Percentiles rank a stretch among this genome's conserved stretches.
Conservation (phyloP, 495 filamentous ascomycete genomes). For the Aspergillus bridgeri region DNA sequence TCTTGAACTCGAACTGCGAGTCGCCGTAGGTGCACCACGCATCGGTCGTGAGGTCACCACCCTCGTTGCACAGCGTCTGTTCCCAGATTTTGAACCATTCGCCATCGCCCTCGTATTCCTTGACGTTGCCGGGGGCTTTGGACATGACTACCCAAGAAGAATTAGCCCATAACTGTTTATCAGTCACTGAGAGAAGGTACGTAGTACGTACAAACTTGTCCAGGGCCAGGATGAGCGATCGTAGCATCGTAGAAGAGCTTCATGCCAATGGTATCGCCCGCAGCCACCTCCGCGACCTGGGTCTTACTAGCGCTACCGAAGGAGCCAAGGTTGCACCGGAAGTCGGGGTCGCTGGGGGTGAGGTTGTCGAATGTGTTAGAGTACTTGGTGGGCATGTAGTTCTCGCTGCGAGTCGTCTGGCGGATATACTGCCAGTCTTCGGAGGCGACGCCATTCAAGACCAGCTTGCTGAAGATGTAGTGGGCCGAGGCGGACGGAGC, state of each 20-base stretch:
- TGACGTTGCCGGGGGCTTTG: constrained; percentile 39
- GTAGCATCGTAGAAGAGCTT: constrained; percentile 19
- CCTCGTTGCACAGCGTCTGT: constrained; percentile 15
- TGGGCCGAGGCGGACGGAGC: constrained; percentile 11
- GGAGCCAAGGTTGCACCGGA: constrained; percentile 23
- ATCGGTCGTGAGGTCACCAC: constrained; percentile 31
- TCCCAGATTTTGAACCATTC: constrained; percentile 54
- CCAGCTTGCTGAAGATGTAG: constrained; percentile 25
- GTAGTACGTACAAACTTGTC: constrained; percentile 26
- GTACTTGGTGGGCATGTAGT: constrained; percentile 22
- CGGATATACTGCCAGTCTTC: constrained; percentile 23
- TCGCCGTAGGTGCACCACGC: constrained; percentile 20
- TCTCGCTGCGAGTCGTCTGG: constrained; percentile 16
- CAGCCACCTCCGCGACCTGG: constrained; percentile 19
- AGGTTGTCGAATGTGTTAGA: constrained; percentile 19
- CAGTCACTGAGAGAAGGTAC: too few species aligned
- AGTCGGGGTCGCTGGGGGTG: constrained; percentile 20
- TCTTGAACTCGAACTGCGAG: constrained; percentile 34
- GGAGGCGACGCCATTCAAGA: constrained; percentile 10
- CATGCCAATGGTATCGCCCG: constrained; percentile 22
- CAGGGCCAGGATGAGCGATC: constrained; percentile 19
- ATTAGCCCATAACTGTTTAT: constrained; percentile 33
- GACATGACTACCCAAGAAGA: constrained; percentile 36
- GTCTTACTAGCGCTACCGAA: constrained; percentile 21
- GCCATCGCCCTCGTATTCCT: constrained; percentile 41